Base-by-base conservation (phyloP, 2,329 filamentous ascomycete genomes). In the Diaporthe citri region DNA sequence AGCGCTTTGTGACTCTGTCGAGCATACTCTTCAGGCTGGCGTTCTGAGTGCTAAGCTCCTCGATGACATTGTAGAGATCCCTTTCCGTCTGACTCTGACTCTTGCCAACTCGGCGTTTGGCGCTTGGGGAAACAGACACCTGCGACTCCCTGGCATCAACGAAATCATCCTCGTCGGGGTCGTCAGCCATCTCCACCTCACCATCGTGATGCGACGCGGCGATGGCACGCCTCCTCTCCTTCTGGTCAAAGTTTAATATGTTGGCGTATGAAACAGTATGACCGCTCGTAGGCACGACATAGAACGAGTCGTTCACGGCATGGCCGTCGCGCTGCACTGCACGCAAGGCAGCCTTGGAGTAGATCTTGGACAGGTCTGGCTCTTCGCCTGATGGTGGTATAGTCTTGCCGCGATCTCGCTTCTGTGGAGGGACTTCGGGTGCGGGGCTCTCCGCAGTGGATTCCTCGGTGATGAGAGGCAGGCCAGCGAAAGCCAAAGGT, bases 251-350 rank as follows among this genome's bases (percentile, higher is more conserved):
- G 56, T 87, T 93, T 28, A 98, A 87, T 71, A 99, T 98, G 77
- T 94, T 95, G 59, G 97, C 96, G 81, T 98, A 99, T 0, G 95
- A 97, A 76, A 96, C 93, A 3, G 95, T 98, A 77, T 96, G 95
- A 7, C 97, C 96, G 25, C 94, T 95, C 0, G 94, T 94, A 5
- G 96, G 97, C 1, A 99, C 97, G 1, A 98, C 94, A 82, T 98
- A 98, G 85, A 99, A 99, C 12, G 94, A 97, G 79, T 94, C 94
- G 75, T 88, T 90, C 22, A 90, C 86, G 22, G 89, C 88, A 39
- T 92, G 89, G 0, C 91, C 91, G 41, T 93, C 92, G 73, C 94
- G 92, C 28, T 91, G 89, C 56, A 98, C 89, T 0, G 96, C 95
- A 70, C 93, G 90, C 72, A 98, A 89, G 4, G 96, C 95, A 17